Evolutionary conservation across 2,329 filamentous ascomycete genomes (phyloP).

Genomic region (Trichoderma endophyticum): DNA sequence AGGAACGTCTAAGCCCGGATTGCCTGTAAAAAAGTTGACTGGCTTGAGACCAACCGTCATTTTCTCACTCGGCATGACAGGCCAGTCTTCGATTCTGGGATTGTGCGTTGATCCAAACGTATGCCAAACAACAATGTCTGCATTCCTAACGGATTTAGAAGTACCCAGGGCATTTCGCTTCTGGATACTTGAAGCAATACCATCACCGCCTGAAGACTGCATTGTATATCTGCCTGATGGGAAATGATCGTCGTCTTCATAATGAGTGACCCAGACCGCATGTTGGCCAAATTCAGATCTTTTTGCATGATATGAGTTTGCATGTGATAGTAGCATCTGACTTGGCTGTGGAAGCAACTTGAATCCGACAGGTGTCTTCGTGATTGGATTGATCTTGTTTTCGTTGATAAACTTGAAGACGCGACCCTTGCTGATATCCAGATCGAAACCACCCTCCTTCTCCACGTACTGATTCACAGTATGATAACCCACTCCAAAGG

Average conservation of each 20-base stretch:
- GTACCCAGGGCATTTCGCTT: not conserved
- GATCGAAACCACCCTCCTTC: constrained; percentile 55
- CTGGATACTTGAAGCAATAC: constrained; percentile 28
- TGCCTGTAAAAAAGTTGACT: constrained; percentile 49
- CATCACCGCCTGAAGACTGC: constrained; percentile 44
- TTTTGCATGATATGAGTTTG: constrained; percentile 37
- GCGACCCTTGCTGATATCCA: constrained; percentile 62
- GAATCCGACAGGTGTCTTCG: constrained; percentile 42
- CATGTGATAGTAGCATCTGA: not conserved
- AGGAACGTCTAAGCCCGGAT: not conserved
- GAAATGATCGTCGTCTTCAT: constrained; percentile 43
- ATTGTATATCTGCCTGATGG: constrained; percentile 44
- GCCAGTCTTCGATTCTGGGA: constrained; percentile 61
- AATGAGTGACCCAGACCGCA: constrained; percentile 44
- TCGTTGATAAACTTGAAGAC: constrained; percentile 49
- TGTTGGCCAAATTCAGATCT: constrained; percentile 44
- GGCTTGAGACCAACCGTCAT: constrained; percentile 50
- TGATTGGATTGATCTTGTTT: constrained; percentile 39
- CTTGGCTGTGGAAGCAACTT: not conserved
- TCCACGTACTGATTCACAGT: constrained; percentile 14
- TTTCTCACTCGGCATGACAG: constrained; percentile 63
- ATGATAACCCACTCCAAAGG: not conserved
- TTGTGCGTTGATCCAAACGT: constrained; percentile 62
- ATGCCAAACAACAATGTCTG: constrained; percentile 57
- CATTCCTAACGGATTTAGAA: constrained; percentile 32